These are phyloP conservation scores for Paecilomyces niveus DNA, from an alignment of 2,329 filamentous ascomycete species.

Conservation along the genomic window DNA sequence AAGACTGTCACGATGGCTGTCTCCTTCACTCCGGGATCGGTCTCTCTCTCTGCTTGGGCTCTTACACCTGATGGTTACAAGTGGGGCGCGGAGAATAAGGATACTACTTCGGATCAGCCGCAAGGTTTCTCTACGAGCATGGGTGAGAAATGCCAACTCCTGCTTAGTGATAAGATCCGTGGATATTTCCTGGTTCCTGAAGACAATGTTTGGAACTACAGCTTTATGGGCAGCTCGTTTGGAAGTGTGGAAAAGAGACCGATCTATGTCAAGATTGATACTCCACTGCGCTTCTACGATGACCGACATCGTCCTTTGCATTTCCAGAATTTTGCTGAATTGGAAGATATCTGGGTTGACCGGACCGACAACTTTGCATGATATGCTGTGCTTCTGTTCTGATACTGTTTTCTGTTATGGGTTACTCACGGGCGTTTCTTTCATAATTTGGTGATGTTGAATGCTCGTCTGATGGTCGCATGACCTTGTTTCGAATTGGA, in stretches of 20 bases:
- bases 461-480: neutral
- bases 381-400: neutral
- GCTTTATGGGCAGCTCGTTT: conserved; percentile 91
- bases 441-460: neutral
- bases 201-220: conserved; percentile 90
- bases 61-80: conserved; percentile 88
- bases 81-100: conserved; percentile 95
- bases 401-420: neutral
- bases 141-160: conserved; percentile 89
- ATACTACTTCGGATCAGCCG: conserved; percentile 84
- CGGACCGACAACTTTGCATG: conserved; percentile 79
- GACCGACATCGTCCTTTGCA: conserved; percentile 87
- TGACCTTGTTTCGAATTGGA: neutral
- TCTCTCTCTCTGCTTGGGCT: conserved; percentile 88
- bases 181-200: conserved; percentile 97
- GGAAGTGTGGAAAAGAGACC: conserved; percentile 82
- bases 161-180: conserved; percentile 86
- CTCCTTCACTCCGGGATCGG: conserved; percentile 92
- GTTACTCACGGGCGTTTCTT: neutral
- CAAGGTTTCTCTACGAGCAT: conserved; percentile 87
- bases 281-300: conserved; percentile 82
- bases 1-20: conserved; percentile 94
- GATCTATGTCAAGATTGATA: conserved; percentile 89
- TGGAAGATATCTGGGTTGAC: conserved; percentile 96
- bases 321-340: conserved; percentile 94